phyloP scores from a whole-genome alignment of 2,329 filamentous ascomycete genomes.

The Camptophora hylomeconis region DNA sequence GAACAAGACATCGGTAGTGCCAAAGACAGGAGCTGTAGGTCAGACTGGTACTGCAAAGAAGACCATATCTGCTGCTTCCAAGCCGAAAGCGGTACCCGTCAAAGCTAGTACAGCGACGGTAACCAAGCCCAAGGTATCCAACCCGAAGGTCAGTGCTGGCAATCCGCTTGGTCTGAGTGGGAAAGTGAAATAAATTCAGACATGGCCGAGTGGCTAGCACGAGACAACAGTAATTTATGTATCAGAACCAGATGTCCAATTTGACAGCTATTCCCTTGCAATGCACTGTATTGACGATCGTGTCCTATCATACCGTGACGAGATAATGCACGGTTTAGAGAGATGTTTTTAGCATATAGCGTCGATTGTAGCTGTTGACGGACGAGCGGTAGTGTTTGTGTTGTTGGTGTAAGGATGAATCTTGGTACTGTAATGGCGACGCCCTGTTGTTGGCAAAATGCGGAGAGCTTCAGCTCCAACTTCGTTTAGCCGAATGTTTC shows the following conservation, averaged over 20 bases:
- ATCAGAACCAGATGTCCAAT: slow-evolving; percentile 4
- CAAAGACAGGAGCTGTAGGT: not conserved
- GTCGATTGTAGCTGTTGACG: too few species aligned
- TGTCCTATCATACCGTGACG: not conserved
- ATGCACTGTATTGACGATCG: not conserved
- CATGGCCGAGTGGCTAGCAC: not conserved
- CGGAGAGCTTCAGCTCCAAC: slow-evolving; percentile 1
- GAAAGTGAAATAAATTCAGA: not conserved
- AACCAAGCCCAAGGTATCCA: slow-evolving; percentile 3
- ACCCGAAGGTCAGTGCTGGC: slow-evolving; percentile 7
- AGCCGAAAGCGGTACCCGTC: slow-evolving; percentile 3
- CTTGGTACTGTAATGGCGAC: too few species aligned
- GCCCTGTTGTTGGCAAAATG: not conserved
- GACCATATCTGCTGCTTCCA: slow-evolving; percentile 5
- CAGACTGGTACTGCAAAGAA: slow-evolving; percentile 4
- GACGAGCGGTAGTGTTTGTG: too few species aligned
- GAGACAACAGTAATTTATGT: slow-evolving; percentile 1
- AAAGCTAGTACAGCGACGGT: slow-evolving; percentile 7
- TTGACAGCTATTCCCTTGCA: not conserved
- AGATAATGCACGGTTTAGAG: too few species aligned
- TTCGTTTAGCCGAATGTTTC: too few species aligned
- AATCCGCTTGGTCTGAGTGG: slow-evolving; percentile 11
- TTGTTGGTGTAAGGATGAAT: too few species aligned
- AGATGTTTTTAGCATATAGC: too few species aligned
- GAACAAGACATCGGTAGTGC: not conserved